Evolutionary conservation across 2,329 filamentous ascomycete species (phyloP), one percentile per base, ranked within the genome.

Genomic region (Claviceps lovelessii): DNA sequence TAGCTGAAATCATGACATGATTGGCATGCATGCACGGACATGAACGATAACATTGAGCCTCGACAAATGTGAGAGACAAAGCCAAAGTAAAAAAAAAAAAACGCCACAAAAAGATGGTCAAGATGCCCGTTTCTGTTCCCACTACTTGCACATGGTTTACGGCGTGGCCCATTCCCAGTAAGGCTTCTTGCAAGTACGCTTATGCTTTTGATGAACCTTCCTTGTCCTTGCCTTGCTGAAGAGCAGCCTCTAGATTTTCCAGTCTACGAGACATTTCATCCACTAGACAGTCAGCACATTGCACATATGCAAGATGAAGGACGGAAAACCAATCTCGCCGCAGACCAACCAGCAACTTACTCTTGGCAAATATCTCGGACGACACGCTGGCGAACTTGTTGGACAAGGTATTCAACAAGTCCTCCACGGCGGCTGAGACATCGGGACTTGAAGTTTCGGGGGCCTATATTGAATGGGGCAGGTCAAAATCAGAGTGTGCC

Each of bases 261-360:
- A 96, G 73, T 31, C 90, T 81, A 57, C 85, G 78, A 15, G 88
- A 86, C 90, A 96, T 95, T 59, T 95, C 90, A 65, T 95, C 90
- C 86, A 96, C 90, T 95, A 57, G 53, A 33, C 35, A 8, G 3
- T 57, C 63, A 17, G 65, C 5, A 37, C 19, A 35, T 59, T 29
- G 47, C 44, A 10, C 42, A 29, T 23, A 11, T 17, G 17, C 23
- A 39, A 39, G 10, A 51, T 17, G 9, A 29, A 49, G 13, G 13
- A n/a, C 23, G 13, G 15, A 47, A 9, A 45, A 35, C 33, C 7
- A 29, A 35, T 33, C 29, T 31, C 17, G 7, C 19, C 2, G 9
- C 17, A 49, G 7, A 10, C 17, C 8, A 8, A 5, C 17, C 8
- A 41, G 7, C 17, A 35, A 73, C 84, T 67, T 70, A 95, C 90